These are phyloP conservation scores for Ceratobasidium sp. DNA, from an alignment of 1,284 basidiomycete genomes.

Conservation along the genomic window DNA sequence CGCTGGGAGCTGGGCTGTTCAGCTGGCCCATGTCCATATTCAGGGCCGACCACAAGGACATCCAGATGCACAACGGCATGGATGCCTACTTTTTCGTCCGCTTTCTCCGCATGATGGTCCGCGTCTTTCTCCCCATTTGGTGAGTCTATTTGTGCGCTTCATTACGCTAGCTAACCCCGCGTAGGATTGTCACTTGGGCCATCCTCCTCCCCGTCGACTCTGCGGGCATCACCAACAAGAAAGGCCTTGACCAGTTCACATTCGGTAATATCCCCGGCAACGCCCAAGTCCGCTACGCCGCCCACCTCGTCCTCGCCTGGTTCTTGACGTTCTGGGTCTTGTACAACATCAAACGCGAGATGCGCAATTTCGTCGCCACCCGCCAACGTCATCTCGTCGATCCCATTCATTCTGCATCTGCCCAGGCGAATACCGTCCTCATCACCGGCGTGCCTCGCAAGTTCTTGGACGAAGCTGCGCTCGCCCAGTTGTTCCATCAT, in stretches of 20 bases:
- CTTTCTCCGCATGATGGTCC: conserved; percentile 72
- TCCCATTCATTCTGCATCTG: conserved; percentile 67
- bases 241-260: conserved; percentile 62
- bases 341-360: conserved; percentile 74
- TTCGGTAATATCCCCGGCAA: conserved; percentile 57
- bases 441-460: conserved; percentile 76
- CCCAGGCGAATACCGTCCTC: conserved; percentile 81
- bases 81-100: conserved; percentile 80
- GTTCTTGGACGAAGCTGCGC: conserved; percentile 67
- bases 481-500: conserved; percentile 71
- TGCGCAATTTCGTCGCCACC: conserved; percentile 70
- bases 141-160: neutral
- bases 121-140: conserved; percentile 74
- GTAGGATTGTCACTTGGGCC: conserved; percentile 62
- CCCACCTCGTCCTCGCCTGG: conserved; percentile 59
- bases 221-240: conserved; percentile 56
- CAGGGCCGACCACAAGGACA: conserved; percentile 58
- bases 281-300: conserved; percentile 56
- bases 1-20: conserved; percentile 61
- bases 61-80: conserved; percentile 66
- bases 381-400: conserved; percentile 77
- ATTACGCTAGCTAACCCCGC: neutral
- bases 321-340: conserved; percentile 67
- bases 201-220: conserved; percentile 71
- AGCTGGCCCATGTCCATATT: conserved; percentile 70